Conservation (phyloP, 345 rosid genomes). For the Gossypium stocksii region DNA sequence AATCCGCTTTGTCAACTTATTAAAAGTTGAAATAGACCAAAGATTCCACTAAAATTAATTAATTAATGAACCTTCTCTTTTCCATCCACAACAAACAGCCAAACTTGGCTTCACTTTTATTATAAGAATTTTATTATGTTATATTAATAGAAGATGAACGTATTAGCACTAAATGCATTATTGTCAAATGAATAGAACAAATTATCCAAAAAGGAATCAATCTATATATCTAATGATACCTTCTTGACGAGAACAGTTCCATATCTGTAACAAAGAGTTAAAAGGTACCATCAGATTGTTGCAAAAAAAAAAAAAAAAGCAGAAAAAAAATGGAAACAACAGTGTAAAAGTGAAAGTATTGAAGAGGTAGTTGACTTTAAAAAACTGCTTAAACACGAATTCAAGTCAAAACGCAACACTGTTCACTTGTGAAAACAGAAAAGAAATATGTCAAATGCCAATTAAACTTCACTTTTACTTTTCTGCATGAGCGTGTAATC, state of each 20-base stretch:
- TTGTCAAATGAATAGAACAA: neutral
- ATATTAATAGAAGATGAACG: neutral
- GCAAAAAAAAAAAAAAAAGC: neutral
- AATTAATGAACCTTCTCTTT: neutral
- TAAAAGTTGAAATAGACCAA: neutral
- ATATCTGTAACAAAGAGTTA: conserved; percentile 58
- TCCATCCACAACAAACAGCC: conserved; percentile 8
- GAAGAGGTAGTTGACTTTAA: neutral
- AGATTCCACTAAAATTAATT: neutral
- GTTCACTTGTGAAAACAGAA: neutral
- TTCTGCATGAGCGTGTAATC: too few relatives aligned
- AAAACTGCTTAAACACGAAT: neutral
- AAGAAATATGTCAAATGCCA: neutral
- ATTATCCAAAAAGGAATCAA: neutral
- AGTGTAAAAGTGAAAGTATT: neutral
- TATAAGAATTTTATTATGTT: neutral
- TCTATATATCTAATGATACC: conserved; percentile 38
- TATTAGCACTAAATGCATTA: neutral
- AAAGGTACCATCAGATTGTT: conserved; percentile 21
- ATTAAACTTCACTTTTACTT: neutral
- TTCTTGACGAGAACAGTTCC: conserved; percentile 95
- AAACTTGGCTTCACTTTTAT: neutral
- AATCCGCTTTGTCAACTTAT: neutral
- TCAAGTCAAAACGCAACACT: neutral
- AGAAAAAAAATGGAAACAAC: neutral